phyloP scores from a whole-genome alignment of 805 yeast genomes.

The Wickerhamomyces canadensis region DNA sequence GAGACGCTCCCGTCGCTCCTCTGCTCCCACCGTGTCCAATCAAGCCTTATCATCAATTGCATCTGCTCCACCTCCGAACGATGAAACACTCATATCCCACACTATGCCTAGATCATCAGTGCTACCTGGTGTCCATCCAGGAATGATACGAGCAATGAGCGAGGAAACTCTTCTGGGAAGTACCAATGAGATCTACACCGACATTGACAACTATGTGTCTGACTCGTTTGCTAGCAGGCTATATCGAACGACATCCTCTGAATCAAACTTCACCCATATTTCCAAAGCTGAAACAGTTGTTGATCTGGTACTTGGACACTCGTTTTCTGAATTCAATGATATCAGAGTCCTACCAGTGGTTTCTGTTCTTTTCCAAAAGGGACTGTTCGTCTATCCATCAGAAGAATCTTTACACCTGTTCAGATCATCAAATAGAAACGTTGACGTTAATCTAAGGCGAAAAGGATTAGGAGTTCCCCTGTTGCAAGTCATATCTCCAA shows the following conservation, averaged over 20 bases:
- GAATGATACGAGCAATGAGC: not conserved
- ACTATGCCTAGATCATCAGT: not conserved
- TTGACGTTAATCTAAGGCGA: slow-evolving; percentile 12
- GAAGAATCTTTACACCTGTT: slow-evolving; percentile 25
- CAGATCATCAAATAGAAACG: slow-evolving; percentile 24
- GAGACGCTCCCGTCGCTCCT: not conserved
- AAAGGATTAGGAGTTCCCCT: slow-evolving; percentile 30
- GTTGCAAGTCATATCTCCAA: slow-evolving; percentile 27
- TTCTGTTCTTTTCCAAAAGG: slow-evolving; percentile 29
- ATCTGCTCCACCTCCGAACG: too few relatives aligned
- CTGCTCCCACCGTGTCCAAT: not conserved
- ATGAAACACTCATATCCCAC: too few relatives aligned
- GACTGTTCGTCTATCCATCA: slow-evolving; percentile 33
- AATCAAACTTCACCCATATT: slow-evolving; percentile 1
- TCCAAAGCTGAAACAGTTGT: slow-evolving; percentile 16
- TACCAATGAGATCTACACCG: not conserved
- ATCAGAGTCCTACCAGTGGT: slow-evolving; percentile 29
- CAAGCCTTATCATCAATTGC: too few relatives aligned
- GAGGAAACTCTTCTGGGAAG: not conserved
- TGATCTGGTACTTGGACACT: slow-evolving; percentile 19
- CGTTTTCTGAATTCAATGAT: slow-evolving; percentile 19
- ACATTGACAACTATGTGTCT: not conserved
- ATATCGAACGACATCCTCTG: not conserved
- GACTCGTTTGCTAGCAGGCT: not conserved
- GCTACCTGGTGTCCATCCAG: not conserved